Base-by-base conservation (phyloP, 306 rosid species). In the Citrullus amarus region DNA sequence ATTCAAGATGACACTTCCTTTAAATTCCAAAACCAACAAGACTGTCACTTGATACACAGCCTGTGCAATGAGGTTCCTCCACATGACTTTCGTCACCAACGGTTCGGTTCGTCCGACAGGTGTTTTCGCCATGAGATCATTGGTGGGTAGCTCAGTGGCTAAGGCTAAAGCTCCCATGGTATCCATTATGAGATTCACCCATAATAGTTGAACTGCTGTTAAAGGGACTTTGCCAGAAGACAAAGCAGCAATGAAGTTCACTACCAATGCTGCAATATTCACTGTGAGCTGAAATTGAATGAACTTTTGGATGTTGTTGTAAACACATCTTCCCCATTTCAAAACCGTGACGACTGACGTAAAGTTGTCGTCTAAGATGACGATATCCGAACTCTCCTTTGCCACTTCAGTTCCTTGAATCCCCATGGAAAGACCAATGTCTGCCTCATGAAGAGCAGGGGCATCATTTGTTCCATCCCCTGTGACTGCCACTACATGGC, bases 151-250 rank as follows among this genome's bases (percentile, higher is more conserved):
- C 50, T 76, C 83, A 0, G 80, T 81, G 22, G 83, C 80, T 55
- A 81, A 75, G 51, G 83, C 83, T 76, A 81, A 81, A 76, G 83
- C 83, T 81, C 83, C 83, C 57, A 81, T 20, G 17, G 83, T 81
- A 53, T 81, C 80, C 83, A 81, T 81, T 67, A 81, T 81, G n/a
- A 81, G 54, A 43, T 81, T 81, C 30, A 81, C 83, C 83, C 83
- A 81, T 32, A 81, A 67, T 28, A 81, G 38, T 58, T 81, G 83
- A 20, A 81, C 83, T 18, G 80, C 70, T 25, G 80, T 81, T 32
- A 81, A 38, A 1, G 80, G 80, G n/a, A 81, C 80, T 59, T 81
- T 81, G 6, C 80, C 71, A 0, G 83, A 81, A 2, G 77, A 81
- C n/a, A 81, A 8, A 30, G 77, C 83, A 0, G 80, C 83, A 25